Evolutionary conservation across 2,329 filamentous ascomycete genomes (phyloP), one percentile per base, ranked within the genome.

Genomic region (Fonsecaea monophora): DNA sequence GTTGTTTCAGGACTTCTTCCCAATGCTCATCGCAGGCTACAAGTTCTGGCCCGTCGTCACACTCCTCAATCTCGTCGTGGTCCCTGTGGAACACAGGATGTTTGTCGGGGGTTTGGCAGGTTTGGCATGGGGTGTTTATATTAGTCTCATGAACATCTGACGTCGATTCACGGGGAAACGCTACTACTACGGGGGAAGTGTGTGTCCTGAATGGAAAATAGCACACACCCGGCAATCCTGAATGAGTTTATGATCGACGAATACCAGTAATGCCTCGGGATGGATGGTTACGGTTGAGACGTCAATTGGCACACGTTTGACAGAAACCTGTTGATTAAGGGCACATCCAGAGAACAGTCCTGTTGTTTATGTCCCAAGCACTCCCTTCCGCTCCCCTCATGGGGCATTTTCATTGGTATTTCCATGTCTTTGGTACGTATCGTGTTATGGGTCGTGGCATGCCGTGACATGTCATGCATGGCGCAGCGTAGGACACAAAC

Each of bases 121-220:
- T 9, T 71, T 79, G 40, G 64, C 75, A 25, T 80, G 78, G 78
- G 77, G 74, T 6, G 71, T 80, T 38, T 79, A 79, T 66, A 65
- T 80, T 53, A 92, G 90, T 75, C 79, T 93, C 40, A 62, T 68
- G 37, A 42, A 64, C 34, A 32, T 68, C 18, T 62, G 53, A 61
- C 21, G 5, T 48, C 2, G n/a, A 48, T 6, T n/a, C 5, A 30
- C 32, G 25, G 25, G n/a, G 12, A 21, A 13, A 45, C 25, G 2
- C 25, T 25, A 3, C 25, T 25, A 25, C 25, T 3, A 50, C 25
- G 2, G 30, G 38, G 21, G 18, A 10, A 12, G 7, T 25, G 3
- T 25, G 2, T 25, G 45, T 21, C 18, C 4, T 50, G 8, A 5
- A 45, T 45, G 40, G 40, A 18, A 45, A 7, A 3, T 18, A 5